phyloP scores from a whole-genome alignment of 768 basidiomycete species.

The Leucosporidium yakuticum region DNA sequence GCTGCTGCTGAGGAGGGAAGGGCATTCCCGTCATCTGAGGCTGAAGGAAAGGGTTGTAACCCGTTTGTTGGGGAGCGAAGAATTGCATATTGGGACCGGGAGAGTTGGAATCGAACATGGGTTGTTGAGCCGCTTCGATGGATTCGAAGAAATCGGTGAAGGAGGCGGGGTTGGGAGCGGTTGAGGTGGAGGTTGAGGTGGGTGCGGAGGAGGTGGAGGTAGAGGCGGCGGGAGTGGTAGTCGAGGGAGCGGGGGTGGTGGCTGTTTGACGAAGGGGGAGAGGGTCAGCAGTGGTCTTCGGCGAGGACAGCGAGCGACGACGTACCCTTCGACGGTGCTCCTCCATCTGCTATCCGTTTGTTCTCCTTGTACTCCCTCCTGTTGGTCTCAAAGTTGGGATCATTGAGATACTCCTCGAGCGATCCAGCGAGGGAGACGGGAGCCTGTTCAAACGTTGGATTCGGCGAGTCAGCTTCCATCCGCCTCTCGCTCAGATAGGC shows the following conservation, averaged over 20 bases:
- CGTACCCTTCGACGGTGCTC: constrained; percentile 6
- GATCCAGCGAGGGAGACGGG: constrained; percentile 90
- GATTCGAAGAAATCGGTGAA: constrained; percentile 79
- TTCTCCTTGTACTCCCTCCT: constrained; percentile 82
- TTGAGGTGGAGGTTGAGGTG: constrained; percentile 35
- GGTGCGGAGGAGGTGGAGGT: constrained; percentile 30
- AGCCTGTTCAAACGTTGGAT: constrained; percentile 54
- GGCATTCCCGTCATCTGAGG: constrained; percentile 28
- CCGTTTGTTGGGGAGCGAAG: constrained; percentile 45
- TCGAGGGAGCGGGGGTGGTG: constrained; percentile 9
- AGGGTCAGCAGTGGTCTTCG: neutral
- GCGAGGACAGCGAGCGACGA: neutral
- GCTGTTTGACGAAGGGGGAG: constrained; percentile 7
- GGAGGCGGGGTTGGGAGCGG: constrained; percentile 6
- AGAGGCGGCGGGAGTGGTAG: constrained; percentile 19
- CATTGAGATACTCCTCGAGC: constrained; percentile 89
- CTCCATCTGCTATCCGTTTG: constrained; percentile 58
- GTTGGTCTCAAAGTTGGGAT: constrained; percentile 95
- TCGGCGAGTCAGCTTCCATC: constrained; percentile 42
- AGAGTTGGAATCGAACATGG: constrained; percentile 62
- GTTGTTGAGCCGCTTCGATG: constrained; percentile 73
- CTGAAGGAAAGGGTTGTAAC: constrained; percentile 44
- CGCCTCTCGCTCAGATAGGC: neutral
- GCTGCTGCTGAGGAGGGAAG: constrained; percentile 6
- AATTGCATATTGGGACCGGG: constrained; percentile 48